Conservation (phyloP, 1,139 yeast genomes). For the Pichia sp. region DNA sequence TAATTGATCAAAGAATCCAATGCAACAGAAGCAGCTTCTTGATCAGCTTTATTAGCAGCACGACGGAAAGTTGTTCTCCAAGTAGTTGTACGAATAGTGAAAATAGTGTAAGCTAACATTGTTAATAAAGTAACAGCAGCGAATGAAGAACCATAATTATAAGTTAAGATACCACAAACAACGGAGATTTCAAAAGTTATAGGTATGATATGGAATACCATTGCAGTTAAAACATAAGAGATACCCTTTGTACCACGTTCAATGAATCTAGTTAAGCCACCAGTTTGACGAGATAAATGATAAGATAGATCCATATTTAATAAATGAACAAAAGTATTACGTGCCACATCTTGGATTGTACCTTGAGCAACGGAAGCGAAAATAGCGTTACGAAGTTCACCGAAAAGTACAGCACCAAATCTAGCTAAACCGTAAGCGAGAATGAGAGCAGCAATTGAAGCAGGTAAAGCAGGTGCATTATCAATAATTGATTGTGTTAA, state of each 20-base stretch:
- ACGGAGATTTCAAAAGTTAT: constrained; percentile 84
- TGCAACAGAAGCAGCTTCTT: constrained; percentile 89
- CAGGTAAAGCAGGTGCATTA: constrained; percentile 35
- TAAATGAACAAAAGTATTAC: constrained; percentile 77
- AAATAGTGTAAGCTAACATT: constrained; percentile 77
- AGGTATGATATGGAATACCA: constrained; percentile 96
- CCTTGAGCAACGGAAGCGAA: constrained; percentile 94
- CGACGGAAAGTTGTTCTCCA: constrained; percentile 95
- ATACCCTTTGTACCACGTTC: constrained; percentile 98
- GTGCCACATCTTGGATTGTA: constrained; percentile 87
- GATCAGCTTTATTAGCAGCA: constrained; percentile 89
- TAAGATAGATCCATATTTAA: constrained; percentile 81
- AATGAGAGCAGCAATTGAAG: constrained; percentile 65
- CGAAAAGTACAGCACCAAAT: constrained; percentile 89
- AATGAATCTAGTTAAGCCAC: constrained; percentile 91
- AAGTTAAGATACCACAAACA: constrained; percentile 89
- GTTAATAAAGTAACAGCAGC: constrained; percentile 86
- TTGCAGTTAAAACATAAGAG: constrained; percentile 82
- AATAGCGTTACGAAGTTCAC: constrained; percentile 89
- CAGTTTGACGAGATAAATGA: constrained; percentile 88
- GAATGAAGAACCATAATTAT: constrained; percentile 81
- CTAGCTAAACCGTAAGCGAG: constrained; percentile 91
- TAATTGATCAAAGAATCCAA: constrained; percentile 88
- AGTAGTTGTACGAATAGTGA: constrained; percentile 87
- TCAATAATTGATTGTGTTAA: constrained; percentile 10